Conservation (phyloP, 306 rosid genomes). For the Medicago truncatula region DNA sequence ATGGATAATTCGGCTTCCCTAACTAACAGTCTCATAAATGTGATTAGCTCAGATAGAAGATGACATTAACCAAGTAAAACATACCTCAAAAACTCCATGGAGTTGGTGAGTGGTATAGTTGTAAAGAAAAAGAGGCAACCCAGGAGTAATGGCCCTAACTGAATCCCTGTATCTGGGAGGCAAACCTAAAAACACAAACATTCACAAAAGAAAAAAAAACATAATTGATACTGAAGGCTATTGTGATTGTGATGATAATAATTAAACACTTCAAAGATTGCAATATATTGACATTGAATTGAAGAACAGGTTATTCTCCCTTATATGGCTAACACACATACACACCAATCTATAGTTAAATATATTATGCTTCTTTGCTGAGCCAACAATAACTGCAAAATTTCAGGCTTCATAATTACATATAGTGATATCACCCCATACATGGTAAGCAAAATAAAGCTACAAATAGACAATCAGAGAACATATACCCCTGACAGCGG, state of each 20-base stretch:
- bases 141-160: slow-evolving; percentile 94
- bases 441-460: not conserved
- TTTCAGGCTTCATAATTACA: slow-evolving; percentile 5
- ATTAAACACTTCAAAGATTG: slow-evolving; percentile 21
- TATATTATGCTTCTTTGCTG: not conserved
- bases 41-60: slow-evolving; percentile 6
- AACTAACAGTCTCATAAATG: not conserved
- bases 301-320: not conserved
- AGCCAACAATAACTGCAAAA: not conserved
- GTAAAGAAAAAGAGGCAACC: slow-evolving; percentile 94
- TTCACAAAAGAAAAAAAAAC: not conserved
- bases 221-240: slow-evolving; percentile 9
- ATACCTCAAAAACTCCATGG: slow-evolving; percentile 97
- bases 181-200: slow-evolving; percentile 61
- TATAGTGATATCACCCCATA: not conserved
- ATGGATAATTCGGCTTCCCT: not conserved
- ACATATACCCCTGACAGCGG: too few relatives aligned
- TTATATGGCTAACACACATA: not conserved
- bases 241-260: not conserved
- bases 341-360: not conserved
- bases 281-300: not conserved
- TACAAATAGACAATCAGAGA: not conserved
- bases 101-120: slow-evolving; percentile 99
- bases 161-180: slow-evolving; percentile 98
- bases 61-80: not conserved